Percentiles rank a stretch among this genome's conserved stretches.
Conservation (phyloP, 225 moss, liverwort and hornwort species). For the Pseudisothecium myosuroides region DNA sequence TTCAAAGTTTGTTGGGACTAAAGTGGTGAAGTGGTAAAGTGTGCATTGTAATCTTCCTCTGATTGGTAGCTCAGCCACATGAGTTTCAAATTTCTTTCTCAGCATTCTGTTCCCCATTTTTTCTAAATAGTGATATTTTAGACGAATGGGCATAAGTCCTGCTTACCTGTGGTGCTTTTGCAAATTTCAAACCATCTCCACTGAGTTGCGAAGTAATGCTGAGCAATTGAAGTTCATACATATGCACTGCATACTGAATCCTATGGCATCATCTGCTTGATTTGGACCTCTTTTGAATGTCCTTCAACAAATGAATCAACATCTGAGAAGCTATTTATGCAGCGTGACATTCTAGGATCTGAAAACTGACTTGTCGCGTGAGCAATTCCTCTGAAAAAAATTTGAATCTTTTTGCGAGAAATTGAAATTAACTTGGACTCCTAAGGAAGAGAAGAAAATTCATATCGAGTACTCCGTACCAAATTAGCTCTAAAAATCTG, state of each 20-base stretch:
- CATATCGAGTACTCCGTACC: fast-evolving
- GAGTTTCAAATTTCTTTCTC: not conserved
- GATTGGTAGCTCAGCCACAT: not conserved
- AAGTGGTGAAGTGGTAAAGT: too few species aligned
- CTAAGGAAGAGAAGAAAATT: not conserved
- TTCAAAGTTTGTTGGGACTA: too few species aligned
- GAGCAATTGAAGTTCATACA: not conserved
- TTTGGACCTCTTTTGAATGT: not conserved
- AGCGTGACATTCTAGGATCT: not conserved
- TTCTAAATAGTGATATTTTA: not conserved
- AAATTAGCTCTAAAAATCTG: not conserved
- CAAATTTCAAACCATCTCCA: not conserved
- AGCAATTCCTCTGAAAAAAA: not conserved
- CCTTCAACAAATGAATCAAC: not conserved
- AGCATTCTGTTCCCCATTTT: too few species aligned
- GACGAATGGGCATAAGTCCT: fast-evolving
- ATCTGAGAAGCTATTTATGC: not conserved
- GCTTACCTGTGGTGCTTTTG: not conserved
- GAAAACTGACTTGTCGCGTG: not conserved
- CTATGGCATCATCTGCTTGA: not conserved
- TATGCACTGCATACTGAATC: not conserved
- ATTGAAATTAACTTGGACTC: not conserved
- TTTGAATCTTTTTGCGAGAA: not conserved
- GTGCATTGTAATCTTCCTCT: not conserved
- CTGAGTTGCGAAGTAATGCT: too few species aligned